A percentile compares a stretch with the other conserved stretches of the same genome.
Conservation (phyloP, 2,329 filamentous ascomycete genomes). For the Fusarium newnesense region DNA sequence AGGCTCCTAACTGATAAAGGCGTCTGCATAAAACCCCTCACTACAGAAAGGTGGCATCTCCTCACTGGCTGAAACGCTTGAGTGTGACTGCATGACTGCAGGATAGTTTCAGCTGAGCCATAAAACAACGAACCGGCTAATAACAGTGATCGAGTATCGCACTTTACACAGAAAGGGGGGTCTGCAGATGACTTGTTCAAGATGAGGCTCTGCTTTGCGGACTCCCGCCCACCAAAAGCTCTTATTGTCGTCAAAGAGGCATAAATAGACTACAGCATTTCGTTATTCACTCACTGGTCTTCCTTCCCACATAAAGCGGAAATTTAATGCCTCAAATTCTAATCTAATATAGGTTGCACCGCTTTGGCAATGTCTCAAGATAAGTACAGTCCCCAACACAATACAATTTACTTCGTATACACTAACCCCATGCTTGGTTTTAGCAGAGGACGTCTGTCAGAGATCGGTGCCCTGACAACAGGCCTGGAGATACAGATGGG, state of each 20-base stretch:
- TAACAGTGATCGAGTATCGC: background rate
- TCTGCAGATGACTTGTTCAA: background rate
- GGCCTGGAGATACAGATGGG: fast-evolving
- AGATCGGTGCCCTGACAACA: background rate
- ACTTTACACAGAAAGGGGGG: background rate
- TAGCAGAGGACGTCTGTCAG: background rate
- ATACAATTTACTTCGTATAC: background rate
- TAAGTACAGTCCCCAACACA: background rate
- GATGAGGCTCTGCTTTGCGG: background rate
- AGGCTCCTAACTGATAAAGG: background rate
- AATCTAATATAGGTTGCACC: background rate
- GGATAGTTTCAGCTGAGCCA: background rate
- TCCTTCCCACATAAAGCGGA: background rate
- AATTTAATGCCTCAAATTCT: background rate
- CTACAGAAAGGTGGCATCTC: background rate
- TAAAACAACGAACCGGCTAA: background rate
- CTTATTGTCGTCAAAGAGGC: background rate
- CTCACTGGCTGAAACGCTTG: background rate
- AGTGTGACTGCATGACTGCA: background rate
- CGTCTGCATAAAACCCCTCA: background rate
- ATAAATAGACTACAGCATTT: background rate
- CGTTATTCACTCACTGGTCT: fast-evolving
- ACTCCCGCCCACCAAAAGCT: background rate
- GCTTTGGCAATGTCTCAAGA: background rate
- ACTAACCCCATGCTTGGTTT: background rate